A percentile compares a stretch with the other conserved stretches of the same genome.
phyloP scores from a whole-genome alignment of 2,329 filamentous ascomycete genomes.

The Massarina eburnea region DNA sequence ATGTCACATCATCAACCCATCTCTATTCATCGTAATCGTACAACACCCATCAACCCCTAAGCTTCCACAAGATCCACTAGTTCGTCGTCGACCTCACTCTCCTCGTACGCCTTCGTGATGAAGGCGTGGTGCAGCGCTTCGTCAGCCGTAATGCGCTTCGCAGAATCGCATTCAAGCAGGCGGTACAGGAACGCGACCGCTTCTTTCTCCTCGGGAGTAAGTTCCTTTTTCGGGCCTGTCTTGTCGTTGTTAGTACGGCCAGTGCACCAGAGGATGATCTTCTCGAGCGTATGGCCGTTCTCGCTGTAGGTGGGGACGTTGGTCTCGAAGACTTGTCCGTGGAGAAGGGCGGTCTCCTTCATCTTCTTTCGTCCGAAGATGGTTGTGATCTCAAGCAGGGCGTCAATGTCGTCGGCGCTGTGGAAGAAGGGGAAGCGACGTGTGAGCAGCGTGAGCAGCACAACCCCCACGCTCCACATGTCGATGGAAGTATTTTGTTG shows the following conservation, averaged over 20 bases:
- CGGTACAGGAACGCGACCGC: conserved; percentile 71
- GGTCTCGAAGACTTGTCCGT: conserved; percentile 90
- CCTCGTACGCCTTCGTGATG: conserved; percentile 45
- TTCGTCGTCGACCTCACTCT: conserved; percentile 37
- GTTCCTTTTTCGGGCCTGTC: conserved; percentile 46
- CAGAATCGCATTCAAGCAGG: conserved; percentile 77
- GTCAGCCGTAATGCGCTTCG: conserved; percentile 70
- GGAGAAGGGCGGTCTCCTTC: conserved; percentile 77
- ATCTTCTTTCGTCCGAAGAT: conserved; percentile 88
- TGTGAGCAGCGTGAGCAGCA: conserved; percentile 89
- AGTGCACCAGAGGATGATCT: conserved; percentile 94
- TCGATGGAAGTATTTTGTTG: conserved; percentile 91
- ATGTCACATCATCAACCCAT: conserved; percentile 10
- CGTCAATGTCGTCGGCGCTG: conserved; percentile 95
- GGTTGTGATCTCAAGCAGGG: conserved; percentile 94
- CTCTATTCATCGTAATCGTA: conserved; percentile 8
- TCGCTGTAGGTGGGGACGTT: conserved; percentile 88
- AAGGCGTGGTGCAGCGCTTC: conserved; percentile 76
- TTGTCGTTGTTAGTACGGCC: conserved; percentile 67
- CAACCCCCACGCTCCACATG: conserved; percentile 96
- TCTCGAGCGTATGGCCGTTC: conserved; percentile 83
- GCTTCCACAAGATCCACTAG: conserved; percentile 30
- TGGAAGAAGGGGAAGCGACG: conserved; percentile 98
- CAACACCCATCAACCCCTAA: conserved; percentile 8
- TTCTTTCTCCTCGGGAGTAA: conserved; percentile 69